These are phyloP conservation scores for Plasmodium cynomolgi DNA, from an alignment of 169 alveolate genomes.

Conservation along the genomic window DNA sequence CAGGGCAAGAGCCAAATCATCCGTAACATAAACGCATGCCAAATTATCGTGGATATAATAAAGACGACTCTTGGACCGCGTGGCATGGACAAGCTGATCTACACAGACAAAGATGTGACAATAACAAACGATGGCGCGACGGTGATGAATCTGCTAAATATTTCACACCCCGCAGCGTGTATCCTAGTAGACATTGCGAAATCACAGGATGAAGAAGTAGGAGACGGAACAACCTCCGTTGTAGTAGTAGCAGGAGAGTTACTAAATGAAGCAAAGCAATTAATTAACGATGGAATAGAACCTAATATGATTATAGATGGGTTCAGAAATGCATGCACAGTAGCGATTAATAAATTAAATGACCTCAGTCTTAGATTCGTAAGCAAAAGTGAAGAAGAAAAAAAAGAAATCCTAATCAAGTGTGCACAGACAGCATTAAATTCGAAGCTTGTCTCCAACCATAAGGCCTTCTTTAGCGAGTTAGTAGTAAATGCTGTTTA, in stretches of 20 bases:
- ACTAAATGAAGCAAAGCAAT: constrained; percentile 94
- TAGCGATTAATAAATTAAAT: constrained; percentile 85
- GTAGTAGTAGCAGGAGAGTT: constrained; percentile 96
- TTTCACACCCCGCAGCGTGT: constrained; percentile 99
- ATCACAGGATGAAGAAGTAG: constrained; percentile 98
- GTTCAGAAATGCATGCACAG: constrained; percentile 92
- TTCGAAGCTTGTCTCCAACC: constrained; percentile 94
- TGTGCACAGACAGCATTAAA: constrained; percentile 99
- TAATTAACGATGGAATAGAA: constrained; percentile 96
- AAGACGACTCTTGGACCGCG: constrained; percentile 97
- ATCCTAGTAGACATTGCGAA: constrained; percentile 96
- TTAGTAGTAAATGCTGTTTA: constrained; percentile 97
- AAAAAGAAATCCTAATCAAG: constrained; percentile 89
- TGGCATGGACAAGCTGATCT: constrained; percentile 99
- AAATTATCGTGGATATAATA: constrained; percentile 94
- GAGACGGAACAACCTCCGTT: constrained; percentile 97
- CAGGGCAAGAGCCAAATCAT: constrained; percentile 97
- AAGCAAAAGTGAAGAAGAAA: constrained; percentile 85
- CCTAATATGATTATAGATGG: constrained; percentile 96
- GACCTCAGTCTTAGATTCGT: constrained; percentile 81
- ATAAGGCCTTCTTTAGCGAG: constrained; percentile 95
- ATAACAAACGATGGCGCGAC: constrained; percentile 99
- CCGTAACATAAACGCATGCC: constrained; percentile 96
- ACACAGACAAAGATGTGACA: constrained; percentile 90
- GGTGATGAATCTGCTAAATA: constrained; percentile 92